Conservation (phyloP, 495 filamentous ascomycete genomes). For the Aspergillus heteromorphus region DNA sequence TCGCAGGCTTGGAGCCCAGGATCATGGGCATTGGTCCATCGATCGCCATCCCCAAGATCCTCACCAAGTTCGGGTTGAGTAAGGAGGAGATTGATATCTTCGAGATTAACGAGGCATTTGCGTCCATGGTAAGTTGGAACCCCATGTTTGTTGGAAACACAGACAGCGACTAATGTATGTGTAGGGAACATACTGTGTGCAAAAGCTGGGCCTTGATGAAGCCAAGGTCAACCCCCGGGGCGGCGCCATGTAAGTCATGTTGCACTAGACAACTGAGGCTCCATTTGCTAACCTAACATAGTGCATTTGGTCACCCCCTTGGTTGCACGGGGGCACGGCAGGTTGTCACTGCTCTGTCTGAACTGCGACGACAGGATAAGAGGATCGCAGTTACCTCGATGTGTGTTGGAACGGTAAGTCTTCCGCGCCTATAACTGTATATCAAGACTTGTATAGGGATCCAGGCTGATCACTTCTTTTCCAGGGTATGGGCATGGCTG, state of each 20-base stretch:
- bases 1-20: slow-evolving; percentile 77
- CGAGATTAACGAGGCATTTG: slow-evolving; percentile 96
- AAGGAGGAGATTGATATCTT: slow-evolving; percentile 81
- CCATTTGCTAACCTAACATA: slow-evolving; percentile 8
- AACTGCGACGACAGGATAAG: slow-evolving; percentile 70
- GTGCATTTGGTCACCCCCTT: slow-evolving; percentile 75
- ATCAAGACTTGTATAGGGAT: neutral
- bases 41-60: slow-evolving; percentile 87
- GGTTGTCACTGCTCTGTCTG: slow-evolving; percentile 78
- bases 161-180: slow-evolving; percentile 7
- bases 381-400: slow-evolving; percentile 78
- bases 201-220: slow-evolving; percentile 68
- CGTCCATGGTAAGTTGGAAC: slow-evolving; percentile 65
- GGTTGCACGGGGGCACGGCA: slow-evolving; percentile 75
- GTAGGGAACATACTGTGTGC: slow-evolving; percentile 74
- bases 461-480: neutral
- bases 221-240: slow-evolving; percentile 87
- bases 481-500: slow-evolving; percentile 53
- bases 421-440: neutral
- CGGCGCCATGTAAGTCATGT: slow-evolving; percentile 56
- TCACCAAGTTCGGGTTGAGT: slow-evolving; percentile 70
- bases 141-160: neutral
- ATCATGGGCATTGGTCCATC: slow-evolving; percentile 98
- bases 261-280: neutral
- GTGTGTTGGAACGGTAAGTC: slow-evolving; percentile 72